A percentile compares a stretch with the other conserved stretches of the same genome.
phyloP scores from a whole-genome alignment of 306 rosid species.

The Calophaca sinica region DNA sequence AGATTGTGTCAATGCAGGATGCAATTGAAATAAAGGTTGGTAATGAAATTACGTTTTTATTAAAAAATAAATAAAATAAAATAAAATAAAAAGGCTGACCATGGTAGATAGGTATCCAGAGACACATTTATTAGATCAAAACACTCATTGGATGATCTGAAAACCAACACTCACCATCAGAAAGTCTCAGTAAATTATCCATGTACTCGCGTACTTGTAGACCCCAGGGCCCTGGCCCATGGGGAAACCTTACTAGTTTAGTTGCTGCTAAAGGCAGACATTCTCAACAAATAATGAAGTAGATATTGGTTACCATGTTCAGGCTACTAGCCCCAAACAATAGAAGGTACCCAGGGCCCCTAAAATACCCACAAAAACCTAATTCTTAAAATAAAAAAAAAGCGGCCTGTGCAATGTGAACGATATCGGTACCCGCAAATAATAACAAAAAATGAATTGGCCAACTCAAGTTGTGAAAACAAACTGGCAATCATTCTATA shows the following conservation, averaged over 20 bases:
- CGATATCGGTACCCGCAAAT: background rate
- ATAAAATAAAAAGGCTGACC: background rate
- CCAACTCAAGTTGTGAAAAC: conserved; percentile 2
- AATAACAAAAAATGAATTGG: conserved; percentile 13
- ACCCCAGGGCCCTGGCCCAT: background rate
- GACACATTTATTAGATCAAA: conserved; percentile 16
- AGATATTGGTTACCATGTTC: conserved; percentile 13
- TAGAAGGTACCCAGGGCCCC: conserved; percentile 31
- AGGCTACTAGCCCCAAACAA: conserved; percentile 5
- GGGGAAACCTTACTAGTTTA: background rate
- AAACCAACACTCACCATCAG: conserved; percentile 11
- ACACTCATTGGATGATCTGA: conserved; percentile 23
- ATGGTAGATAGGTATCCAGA: background rate
- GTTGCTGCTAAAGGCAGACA: conserved; percentile 1
- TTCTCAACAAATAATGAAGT: background rate
- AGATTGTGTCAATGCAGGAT: conserved; percentile 6
- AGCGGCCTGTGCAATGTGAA: conserved; percentile 9
- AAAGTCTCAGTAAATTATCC: conserved; percentile 31
- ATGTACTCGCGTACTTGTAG: background rate
- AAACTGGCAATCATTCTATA: conserved; percentile 31
- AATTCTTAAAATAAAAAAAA: background rate
- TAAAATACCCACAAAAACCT: conserved; percentile 10
- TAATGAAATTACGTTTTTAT: background rate
- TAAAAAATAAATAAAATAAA: background rate
- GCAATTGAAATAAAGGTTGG: background rate